Percentiles rank a stretch among this genome's conserved stretches.
These are phyloP conservation scores for Arachnomyces sp. DNA, from an alignment of 2,329 filamentous ascomycete species.

Conservation along the genomic window DNA sequence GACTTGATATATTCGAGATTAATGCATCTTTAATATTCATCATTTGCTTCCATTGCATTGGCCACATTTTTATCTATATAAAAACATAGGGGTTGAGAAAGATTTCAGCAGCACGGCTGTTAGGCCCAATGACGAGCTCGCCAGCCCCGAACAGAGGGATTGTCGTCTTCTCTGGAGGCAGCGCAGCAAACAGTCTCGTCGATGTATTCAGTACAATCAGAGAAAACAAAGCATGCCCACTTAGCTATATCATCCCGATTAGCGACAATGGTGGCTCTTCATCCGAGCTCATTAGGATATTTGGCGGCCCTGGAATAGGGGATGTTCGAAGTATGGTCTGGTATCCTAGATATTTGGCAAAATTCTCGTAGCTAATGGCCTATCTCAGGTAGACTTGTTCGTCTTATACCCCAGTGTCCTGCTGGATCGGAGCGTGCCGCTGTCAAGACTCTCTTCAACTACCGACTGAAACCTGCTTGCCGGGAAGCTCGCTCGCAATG, in stretches of 20 bases:
- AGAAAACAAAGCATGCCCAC: slow-evolving; percentile 54
- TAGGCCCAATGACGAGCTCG: slow-evolving; percentile 1
- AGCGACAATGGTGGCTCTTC: slow-evolving; percentile 93
- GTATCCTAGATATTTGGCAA: neutral
- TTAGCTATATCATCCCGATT: slow-evolving; percentile 88
- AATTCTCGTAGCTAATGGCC: slow-evolving; percentile 2
- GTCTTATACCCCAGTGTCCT: slow-evolving; percentile 65
- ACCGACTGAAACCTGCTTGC: slow-evolving; percentile 61
- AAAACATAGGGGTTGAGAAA: no score
- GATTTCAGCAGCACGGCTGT: no score
- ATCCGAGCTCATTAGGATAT: slow-evolving; percentile 85
- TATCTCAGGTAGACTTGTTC: slow-evolving; percentile 73
- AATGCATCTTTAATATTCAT: no score
- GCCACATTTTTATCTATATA: no score
- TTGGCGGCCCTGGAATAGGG: slow-evolving; percentile 81
- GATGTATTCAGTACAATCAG: slow-evolving; percentile 70
- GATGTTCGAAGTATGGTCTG: slow-evolving; percentile 59
- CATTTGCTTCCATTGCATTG: no score
- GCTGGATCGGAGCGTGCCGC: slow-evolving; percentile 59
- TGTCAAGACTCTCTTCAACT: slow-evolving; percentile 78
- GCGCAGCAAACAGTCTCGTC: slow-evolving; percentile 87
- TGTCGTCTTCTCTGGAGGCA: slow-evolving; percentile 84
- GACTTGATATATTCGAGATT: no score
- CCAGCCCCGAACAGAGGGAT: slow-evolving; percentile 45
- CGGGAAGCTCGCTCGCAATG: slow-evolving; percentile 64